phyloP scores from a whole-genome alignment of 257 asterid genomes.

The Solanum pinnatisectum region DNA sequence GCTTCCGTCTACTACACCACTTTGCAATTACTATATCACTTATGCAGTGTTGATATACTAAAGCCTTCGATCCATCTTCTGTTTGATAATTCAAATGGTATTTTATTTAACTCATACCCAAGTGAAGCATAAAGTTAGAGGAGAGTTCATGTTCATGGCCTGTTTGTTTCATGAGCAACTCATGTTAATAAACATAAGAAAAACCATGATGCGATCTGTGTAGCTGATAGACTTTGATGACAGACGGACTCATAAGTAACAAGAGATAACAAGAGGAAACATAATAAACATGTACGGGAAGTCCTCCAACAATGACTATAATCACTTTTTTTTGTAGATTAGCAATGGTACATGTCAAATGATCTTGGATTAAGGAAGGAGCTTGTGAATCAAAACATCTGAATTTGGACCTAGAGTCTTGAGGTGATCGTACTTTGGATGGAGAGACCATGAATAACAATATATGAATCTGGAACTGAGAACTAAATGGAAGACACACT shows the following conservation, averaged over 20 bases:
- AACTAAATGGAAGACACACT: background rate
- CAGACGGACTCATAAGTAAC: background rate
- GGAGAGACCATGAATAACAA: background rate
- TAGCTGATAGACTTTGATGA: background rate
- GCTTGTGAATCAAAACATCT: background rate
- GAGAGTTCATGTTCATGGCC: background rate
- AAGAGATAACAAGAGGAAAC: background rate
- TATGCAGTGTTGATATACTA: rapidly evolving
- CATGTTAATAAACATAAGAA: background rate
- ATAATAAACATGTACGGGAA: too few species aligned
- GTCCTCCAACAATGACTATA: background rate
- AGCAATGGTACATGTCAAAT: background rate
- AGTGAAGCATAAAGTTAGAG: background rate
- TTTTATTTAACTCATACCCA: background rate
- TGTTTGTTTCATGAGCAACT: background rate
- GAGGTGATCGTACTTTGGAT: background rate
- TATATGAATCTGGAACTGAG: background rate
- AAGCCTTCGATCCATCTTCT: background rate
- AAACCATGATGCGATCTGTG: background rate
- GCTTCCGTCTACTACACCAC: background rate
- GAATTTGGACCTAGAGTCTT: background rate
- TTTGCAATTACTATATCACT: background rate
- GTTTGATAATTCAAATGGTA: background rate
- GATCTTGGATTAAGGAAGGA: background rate
- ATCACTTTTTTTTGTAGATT: background rate